Conservation (phyloP, 2,329 filamentous ascomycete genomes). For the Botrytis galanthina region DNA sequence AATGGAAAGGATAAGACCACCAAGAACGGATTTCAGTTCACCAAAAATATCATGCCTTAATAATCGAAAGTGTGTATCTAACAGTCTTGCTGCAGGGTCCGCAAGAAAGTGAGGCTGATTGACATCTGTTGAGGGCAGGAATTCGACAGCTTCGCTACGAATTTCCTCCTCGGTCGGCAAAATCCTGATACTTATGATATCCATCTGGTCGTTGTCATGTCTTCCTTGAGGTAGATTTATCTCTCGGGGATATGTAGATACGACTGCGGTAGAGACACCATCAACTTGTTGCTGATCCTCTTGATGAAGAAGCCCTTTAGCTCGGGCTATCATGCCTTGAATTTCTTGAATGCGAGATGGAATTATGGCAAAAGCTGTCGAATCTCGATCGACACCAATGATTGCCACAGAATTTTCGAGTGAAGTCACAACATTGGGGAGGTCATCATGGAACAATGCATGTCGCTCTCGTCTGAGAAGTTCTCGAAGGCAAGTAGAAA, state of each 20-base stretch:
- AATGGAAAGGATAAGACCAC: slow-evolving; percentile 27
- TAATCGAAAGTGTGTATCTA: slow-evolving; percentile 32
- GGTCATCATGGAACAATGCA: slow-evolving; percentile 5
- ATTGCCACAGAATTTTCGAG: background rate
- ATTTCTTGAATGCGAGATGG: background rate
- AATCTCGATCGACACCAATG: background rate
- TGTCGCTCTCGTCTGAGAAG: slow-evolving; percentile 12
- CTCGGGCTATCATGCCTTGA: slow-evolving; percentile 7
- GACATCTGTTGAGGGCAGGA: slow-evolving; percentile 28
- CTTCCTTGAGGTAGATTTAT: background rate
- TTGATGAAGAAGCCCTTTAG: background rate
- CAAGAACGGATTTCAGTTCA: slow-evolving; percentile 20
- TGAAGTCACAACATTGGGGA: background rate
- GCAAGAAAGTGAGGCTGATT: slow-evolving; percentile 10
- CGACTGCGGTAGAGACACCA: slow-evolving; percentile 1
- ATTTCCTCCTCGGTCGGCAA: slow-evolving; percentile 39
- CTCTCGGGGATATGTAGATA: slow-evolving; percentile 14
- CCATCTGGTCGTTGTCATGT: slow-evolving; percentile 27
- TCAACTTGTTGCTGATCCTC: background rate
- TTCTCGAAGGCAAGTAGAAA: slow-evolving; percentile 11
- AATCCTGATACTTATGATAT: slow-evolving; percentile 39
- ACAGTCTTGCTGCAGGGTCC: background rate
- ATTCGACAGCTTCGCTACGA: slow-evolving; percentile 25
- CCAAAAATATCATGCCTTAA: slow-evolving; percentile 37
- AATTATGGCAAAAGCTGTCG: background rate